Base-by-base conservation (phyloP, 331 rosid species). In the Dryas integrifolia region DNA sequence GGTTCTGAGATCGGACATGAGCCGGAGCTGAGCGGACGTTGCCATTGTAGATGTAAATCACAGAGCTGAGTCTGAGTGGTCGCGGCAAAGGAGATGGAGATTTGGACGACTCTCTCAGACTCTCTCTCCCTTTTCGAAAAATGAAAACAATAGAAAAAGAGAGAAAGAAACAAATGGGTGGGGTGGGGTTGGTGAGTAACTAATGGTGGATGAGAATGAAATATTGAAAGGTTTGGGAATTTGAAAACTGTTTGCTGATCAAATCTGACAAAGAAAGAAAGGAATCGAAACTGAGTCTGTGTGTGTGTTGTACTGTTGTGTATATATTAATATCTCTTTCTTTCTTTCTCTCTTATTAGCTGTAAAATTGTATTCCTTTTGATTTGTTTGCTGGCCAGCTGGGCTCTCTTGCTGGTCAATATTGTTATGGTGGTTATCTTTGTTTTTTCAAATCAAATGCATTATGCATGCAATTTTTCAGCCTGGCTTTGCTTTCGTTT, bases 11-110 rank as follows among this genome's bases (percentile, higher is more conserved):
- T 80, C 73, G 38, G 83, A 69, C 65, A 75, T 75, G 53, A 80
- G 83, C 13, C 80, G 62, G 69, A 80, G 80, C 73, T 74, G 83
- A n/a, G 80, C 72, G 13, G 82, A 78, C 9, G 82, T 57, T 14
- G 63, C 77, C 82, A 78, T 78, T 45, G 45, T 4, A 21, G 53
- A 45, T 21, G 11, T 14, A 65, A 65, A 56, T 45, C 49, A 5
- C 9, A 24, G 50, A 12, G 64, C 10, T 16, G 53, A 9, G 74
- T 41, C 59, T 12, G 53, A 18, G 53, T 45, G 43, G 41, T 13
- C 53, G 38, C 9, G 44, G 21, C 5, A 15, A 39, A 62, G 11
- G 7, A 3, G 40, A 44, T 45, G 13, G 15, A 45, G 69, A 40
- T 59, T 59, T 35, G 40, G 13, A 11, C 35, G 69, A 0, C 18